A percentile compares a stretch with the other conserved stretches of the same genome.
These are phyloP conservation scores for Leccinum subtestaceum DNA, from an alignment of 768 basidiomycete genomes.

Conservation along the genomic window DNA sequence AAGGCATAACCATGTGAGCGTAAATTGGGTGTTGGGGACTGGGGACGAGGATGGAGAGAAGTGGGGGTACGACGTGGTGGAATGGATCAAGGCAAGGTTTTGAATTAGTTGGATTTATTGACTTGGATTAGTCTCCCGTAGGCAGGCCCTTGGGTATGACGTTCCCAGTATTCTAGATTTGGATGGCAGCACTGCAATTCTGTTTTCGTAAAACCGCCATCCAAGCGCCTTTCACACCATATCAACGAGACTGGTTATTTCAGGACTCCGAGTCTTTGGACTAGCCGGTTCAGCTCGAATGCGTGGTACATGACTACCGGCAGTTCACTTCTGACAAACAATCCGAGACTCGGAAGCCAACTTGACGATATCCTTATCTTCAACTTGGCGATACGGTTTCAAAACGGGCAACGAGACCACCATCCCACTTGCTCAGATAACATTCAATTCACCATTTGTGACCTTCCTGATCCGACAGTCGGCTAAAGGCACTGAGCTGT, in stretches of 20 bases:
- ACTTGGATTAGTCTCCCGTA: background rate
- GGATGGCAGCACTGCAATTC: background rate
- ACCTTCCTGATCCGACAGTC: background rate
- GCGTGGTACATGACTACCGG: conserved; percentile 5
- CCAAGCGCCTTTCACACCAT: background rate
- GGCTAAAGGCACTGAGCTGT: background rate
- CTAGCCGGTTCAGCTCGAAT: conserved; percentile 12
- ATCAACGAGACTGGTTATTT: conserved; percentile 1
- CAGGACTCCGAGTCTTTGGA: background rate
- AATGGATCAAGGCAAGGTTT: conserved; percentile 31
- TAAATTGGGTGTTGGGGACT: conserved; percentile 45
- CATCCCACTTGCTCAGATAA: conserved; percentile 30
- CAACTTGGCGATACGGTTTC: conserved; percentile 58
- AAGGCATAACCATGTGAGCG: conserved; percentile 65
- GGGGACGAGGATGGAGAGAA: conserved; percentile 58
- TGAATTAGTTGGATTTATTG: background rate
- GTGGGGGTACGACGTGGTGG: conserved; percentile 51
- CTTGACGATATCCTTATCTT: conserved; percentile 55
- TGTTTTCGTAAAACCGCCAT: background rate
- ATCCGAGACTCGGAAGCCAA: conserved; percentile 31
- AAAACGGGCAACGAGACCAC: conserved; percentile 64
- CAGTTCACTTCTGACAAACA: background rate
- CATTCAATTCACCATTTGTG: conserved; percentile 7
- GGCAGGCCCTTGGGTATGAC: no score
- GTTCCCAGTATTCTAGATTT: no score